These are phyloP conservation scores for Mycena belliarum DNA, from an alignment of 768 basidiomycete genomes.

Conservation along the genomic window DNA sequence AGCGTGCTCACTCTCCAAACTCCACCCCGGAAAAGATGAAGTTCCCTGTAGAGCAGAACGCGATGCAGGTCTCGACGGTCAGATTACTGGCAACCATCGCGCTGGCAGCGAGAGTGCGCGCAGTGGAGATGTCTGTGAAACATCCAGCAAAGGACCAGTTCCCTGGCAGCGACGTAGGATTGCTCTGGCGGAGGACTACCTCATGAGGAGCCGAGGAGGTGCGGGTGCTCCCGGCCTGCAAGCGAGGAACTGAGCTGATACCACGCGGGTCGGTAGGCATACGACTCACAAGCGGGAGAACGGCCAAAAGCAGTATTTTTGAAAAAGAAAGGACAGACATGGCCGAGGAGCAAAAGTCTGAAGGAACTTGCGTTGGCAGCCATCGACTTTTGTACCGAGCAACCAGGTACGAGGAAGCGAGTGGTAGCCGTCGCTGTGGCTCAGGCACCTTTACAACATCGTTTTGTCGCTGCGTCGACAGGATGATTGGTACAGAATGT, in stretches of 20 bases:
- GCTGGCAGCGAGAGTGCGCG: conserved; percentile 54
- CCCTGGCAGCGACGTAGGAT: conserved; percentile 37
- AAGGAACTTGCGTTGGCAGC: not conserved
- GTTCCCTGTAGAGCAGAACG: conserved; percentile 33
- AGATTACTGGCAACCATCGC: conserved; percentile 43
- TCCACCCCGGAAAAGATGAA: conserved; percentile 67
- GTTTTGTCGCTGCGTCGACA: conserved; percentile 10
- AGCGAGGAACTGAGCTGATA: not conserved
- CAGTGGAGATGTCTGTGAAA: conserved; percentile 46
- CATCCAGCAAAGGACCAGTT: conserved; percentile 54
- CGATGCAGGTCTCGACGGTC: conserved; percentile 50
- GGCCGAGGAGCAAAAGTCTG: conserved; percentile 3
- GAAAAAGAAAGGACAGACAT: conserved; percentile 23
- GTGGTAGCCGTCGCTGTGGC: conserved; percentile 8
- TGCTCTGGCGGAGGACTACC: conserved; percentile 20
- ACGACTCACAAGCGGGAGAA: conserved; percentile 15
- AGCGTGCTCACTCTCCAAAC: conserved; percentile 47
- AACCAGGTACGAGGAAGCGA: conserved; percentile 12
- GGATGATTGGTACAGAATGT: conserved; percentile 6
- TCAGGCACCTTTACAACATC: conserved; percentile 17
- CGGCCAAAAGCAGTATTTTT: not conserved
- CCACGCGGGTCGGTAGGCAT: not conserved
- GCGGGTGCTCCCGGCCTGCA: conserved; percentile 2
- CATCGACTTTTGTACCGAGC: conserved; percentile 6
- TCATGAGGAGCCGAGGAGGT: not conserved